Evolutionary conservation across 495 filamentous ascomycete genomes (phyloP).

Genomic region (Geopyxis carbonaria): DNA sequence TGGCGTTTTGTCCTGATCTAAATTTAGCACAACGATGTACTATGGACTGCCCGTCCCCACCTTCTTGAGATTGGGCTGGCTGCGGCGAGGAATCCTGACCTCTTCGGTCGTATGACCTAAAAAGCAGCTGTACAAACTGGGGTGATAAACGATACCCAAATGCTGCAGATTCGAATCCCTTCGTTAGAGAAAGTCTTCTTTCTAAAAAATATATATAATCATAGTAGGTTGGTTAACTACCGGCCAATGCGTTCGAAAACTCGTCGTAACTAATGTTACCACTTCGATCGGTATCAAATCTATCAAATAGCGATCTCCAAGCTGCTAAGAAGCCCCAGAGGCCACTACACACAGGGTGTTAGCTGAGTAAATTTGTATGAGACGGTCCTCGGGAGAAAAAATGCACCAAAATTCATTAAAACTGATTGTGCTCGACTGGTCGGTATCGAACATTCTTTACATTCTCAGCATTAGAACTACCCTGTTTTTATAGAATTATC

Average conservation of each 20-base stretch:
- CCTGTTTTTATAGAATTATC: not conserved
- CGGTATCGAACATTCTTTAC: conserved; percentile 74
- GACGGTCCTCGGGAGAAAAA: not conserved
- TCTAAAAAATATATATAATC: not conserved
- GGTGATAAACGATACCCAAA: conserved; percentile 86
- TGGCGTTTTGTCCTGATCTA: conserved; percentile 36
- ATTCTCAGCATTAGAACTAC: not conserved
- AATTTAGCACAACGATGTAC: conserved; percentile 3
- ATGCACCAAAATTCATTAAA: conserved; percentile 80
- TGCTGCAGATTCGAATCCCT: conserved; percentile 33
- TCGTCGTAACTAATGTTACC: conserved; percentile 76
- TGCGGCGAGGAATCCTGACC: conserved; percentile 19
- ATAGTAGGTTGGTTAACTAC: too few species aligned
- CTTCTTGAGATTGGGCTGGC: conserved; percentile 21
- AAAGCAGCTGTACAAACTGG: conserved; percentile 66
- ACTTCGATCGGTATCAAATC: conserved; percentile 75
- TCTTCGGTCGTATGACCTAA: conserved; percentile 44
- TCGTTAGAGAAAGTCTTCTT: conserved; percentile 1
- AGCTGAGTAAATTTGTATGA: not conserved
- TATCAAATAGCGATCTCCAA: conserved; percentile 87
- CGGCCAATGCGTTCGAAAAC: conserved; percentile 73
- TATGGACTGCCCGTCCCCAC: conserved; percentile 19
- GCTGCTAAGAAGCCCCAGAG: conserved; percentile 89
- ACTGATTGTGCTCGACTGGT: conserved; percentile 71
- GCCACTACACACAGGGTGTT: conserved; percentile 30